phyloP scores from a whole-genome alignment of 1,284 basidiomycete genomes.

The Irpex sp. region DNA sequence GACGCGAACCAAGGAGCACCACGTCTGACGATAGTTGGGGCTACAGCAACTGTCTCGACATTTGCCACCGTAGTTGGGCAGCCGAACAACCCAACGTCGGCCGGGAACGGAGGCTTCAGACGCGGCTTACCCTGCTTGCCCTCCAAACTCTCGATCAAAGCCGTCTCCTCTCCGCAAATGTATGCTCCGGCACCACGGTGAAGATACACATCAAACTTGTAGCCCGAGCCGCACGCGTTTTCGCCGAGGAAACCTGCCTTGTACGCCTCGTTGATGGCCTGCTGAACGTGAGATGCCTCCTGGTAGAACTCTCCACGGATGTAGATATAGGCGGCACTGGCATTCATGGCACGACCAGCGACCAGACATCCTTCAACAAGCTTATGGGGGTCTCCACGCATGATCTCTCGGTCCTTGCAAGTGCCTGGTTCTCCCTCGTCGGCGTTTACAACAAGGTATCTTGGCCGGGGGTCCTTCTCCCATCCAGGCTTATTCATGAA shows the following conservation, averaged over 20 bases:
- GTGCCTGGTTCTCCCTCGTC: slow-evolving; percentile 99
- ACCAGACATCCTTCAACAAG: slow-evolving; percentile 97
- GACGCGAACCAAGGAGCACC: slow-evolving; percentile 91
- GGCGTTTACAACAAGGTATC: slow-evolving; percentile 97
- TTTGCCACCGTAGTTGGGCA: slow-evolving; percentile 98
- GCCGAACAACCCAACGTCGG: slow-evolving; percentile 95
- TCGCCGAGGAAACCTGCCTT: slow-evolving; percentile 89
- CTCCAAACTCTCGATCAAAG: slow-evolving; percentile 94
- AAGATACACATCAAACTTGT: slow-evolving; percentile 94
- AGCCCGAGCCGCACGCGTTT: slow-evolving; percentile 91
- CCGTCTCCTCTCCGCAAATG: slow-evolving; percentile 99
- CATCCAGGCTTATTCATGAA: slow-evolving; percentile 99
- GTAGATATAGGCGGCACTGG: slow-evolving; percentile 97
- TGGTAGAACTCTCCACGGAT: slow-evolving; percentile 98
- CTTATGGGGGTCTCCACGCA: slow-evolving; percentile 98
- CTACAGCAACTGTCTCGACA: slow-evolving; percentile 97
- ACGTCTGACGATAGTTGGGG: slow-evolving; percentile 93
- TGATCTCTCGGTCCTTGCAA: slow-evolving; percentile 98
- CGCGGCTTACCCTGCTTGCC: slow-evolving; percentile 98
- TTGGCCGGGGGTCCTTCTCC: slow-evolving; percentile 92
- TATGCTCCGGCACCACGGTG: slow-evolving; percentile 98
- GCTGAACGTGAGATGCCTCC: slow-evolving; percentile 91
- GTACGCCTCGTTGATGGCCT: slow-evolving; percentile 96
- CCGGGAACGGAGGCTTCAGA: slow-evolving; percentile 99
- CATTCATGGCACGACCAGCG: slow-evolving; percentile 98